These are phyloP conservation scores for Ambrosia hybrid DNA, from an alignment of 140 eudicot species.

Conservation along the genomic window DNA sequence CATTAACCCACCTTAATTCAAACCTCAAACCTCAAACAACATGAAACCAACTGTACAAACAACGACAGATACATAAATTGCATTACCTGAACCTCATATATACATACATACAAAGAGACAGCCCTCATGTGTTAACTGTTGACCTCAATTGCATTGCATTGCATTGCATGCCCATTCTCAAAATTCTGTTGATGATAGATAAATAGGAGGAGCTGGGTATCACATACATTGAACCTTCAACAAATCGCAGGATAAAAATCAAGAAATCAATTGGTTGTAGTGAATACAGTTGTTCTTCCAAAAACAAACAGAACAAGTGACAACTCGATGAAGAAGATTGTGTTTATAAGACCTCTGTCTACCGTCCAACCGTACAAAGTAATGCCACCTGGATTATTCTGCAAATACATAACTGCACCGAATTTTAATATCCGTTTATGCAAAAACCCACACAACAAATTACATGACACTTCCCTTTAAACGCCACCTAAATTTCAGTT, in stretches of 20 bases:
- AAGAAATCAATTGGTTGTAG: conserved; percentile 20
- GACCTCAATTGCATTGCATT: not conserved
- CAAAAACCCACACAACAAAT: too few relatives aligned
- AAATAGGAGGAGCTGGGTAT: conserved; percentile 9
- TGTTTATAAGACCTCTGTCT: conserved; percentile 70
- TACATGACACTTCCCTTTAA: too few relatives aligned
- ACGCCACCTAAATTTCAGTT: too few relatives aligned
- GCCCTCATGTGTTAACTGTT: not conserved
- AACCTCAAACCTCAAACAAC: conserved; percentile 20
- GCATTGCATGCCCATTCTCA: conserved; percentile 4
- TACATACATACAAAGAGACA: not conserved
- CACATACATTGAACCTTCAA: conserved; percentile 10
- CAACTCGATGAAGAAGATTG: conserved; percentile 75
- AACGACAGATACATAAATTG: not conserved
- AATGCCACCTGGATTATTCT: conserved; percentile 86
- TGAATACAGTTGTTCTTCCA: conserved; percentile 67
- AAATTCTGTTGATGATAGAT: conserved; percentile 26
- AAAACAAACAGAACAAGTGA: conserved; percentile 72
- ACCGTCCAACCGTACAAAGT: conserved; percentile 85
- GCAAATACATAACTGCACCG: conserved; percentile 79
- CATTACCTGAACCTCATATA: not conserved
- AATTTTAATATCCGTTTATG: not conserved
- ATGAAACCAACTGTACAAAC: conserved; percentile 27
- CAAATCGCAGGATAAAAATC: conserved; percentile 17
- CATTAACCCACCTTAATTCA: not conserved